Evolutionary conservation across 2,329 filamentous ascomycete species (phyloP).

Genomic region (Neofusicoccum parvum): DNA sequence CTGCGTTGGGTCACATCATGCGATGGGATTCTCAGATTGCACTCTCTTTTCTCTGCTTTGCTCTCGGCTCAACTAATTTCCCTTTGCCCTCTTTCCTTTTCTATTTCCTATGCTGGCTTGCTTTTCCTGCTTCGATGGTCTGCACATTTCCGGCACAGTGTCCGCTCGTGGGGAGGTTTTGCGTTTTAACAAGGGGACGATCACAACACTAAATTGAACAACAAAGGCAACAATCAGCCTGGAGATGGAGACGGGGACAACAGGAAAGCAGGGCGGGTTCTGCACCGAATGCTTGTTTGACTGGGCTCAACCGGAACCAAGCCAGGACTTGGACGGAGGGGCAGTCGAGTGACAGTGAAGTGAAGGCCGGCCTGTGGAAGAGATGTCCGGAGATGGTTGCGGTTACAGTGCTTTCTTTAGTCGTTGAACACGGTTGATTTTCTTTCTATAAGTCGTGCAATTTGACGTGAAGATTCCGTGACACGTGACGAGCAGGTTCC

Average conservation of each 20-base stretch:
- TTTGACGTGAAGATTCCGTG: not conserved
- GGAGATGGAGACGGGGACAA: not conserved
- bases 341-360: not conserved
- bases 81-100: constrained; percentile 8
- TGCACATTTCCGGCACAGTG: constrained; percentile 22
- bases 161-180: constrained; percentile 23
- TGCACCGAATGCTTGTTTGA: not conserved
- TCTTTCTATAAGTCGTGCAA: not conserved
- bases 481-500: not conserved
- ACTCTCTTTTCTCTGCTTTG: constrained; percentile 14
- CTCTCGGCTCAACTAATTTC: constrained; percentile 13
- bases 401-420: constrained; percentile 11
- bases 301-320: not conserved
- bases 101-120: constrained; percentile 6
- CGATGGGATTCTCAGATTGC: constrained; percentile 20
- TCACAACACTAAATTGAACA: constrained; percentile 18
- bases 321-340: not conserved
- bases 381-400: not conserved
- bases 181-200: constrained; percentile 18
- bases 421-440: not conserved
- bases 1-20: constrained; percentile 10
- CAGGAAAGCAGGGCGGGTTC: not conserved
- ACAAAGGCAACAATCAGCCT: not conserved
- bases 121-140: constrained; percentile 9
- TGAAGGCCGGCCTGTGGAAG: not conserved